Evolutionary conservation across 768 basidiomycete species (phyloP).

Genomic region (Lactarius hatsudake): DNA sequence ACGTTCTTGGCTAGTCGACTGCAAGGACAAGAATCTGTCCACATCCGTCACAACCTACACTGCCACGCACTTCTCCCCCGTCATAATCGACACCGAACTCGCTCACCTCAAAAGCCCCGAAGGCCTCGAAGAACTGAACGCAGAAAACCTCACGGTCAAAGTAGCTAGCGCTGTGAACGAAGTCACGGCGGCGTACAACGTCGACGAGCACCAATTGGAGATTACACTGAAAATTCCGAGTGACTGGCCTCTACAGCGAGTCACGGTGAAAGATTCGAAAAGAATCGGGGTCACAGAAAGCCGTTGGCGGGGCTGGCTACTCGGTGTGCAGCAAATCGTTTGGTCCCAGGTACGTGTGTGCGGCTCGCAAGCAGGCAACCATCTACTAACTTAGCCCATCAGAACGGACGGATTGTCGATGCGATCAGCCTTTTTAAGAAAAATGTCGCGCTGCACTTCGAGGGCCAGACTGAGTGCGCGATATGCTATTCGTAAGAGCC

Average conservation of each 20-base stretch:
- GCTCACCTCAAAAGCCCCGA: slow-evolving; percentile 61
- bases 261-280: slow-evolving; percentile 84
- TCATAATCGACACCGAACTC: slow-evolving; percentile 83
- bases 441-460: slow-evolving; percentile 90
- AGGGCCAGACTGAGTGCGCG: slow-evolving; percentile 93
- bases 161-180: slow-evolving; percentile 72
- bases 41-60: slow-evolving; percentile 75
- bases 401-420: slow-evolving; percentile 91
- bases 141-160: slow-evolving; percentile 79
- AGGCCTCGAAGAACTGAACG: slow-evolving; percentile 52
- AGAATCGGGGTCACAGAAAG: slow-evolving; percentile 86
- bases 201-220: slow-evolving; percentile 94
- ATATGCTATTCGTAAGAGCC: slow-evolving; percentile 86
- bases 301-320: slow-evolving; percentile 90
- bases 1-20: slow-evolving; percentile 79
- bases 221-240: slow-evolving; percentile 79
- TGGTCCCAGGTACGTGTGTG: slow-evolving; percentile 69
- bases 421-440: slow-evolving; percentile 88
- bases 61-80: slow-evolving; percentile 81
- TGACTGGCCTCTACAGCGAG: slow-evolving; percentile 87
- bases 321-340: slow-evolving; percentile 88
- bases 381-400: background rate
- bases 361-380: background rate
- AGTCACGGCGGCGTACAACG: slow-evolving; percentile 76
- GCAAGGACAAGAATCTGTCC: slow-evolving; percentile 88